Conservation (phyloP, 2,329 filamentous ascomycete species). For the Ophiocordyceps camponoti-saundersi region DNA sequence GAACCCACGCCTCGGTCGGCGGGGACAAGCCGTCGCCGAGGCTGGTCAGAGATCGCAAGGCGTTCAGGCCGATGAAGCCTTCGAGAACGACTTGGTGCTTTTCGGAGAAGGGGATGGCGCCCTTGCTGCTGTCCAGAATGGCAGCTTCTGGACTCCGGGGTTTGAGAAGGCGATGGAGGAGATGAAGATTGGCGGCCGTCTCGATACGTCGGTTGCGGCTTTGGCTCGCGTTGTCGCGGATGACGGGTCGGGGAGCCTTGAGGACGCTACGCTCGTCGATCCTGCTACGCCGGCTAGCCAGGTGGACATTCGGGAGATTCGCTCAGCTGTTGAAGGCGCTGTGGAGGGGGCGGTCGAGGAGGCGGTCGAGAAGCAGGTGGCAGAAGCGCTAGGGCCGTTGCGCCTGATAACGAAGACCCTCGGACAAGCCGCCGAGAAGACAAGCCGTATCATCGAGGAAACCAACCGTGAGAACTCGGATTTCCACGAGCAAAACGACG, state of each 20-base stretch:
- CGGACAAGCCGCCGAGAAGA: background rate
- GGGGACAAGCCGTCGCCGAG: background rate
- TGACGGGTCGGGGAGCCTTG: too few relatives aligned
- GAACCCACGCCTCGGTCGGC: background rate
- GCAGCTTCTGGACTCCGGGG: background rate
- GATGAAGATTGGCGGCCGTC: background rate
- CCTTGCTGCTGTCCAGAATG: background rate
- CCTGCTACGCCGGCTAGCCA: too few relatives aligned
- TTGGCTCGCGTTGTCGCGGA: too few relatives aligned
- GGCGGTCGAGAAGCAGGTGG: constrained; percentile 13
- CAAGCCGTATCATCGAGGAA: background rate
- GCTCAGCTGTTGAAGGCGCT: background rate
- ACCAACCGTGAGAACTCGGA: constrained; percentile 4
- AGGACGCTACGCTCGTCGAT: too few relatives aligned
- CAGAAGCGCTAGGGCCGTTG: constrained; percentile 13
- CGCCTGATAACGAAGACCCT: constrained; percentile 10
- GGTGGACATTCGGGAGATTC: background rate
- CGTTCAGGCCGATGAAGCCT: background rate
- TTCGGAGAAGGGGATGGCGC: too few relatives aligned
- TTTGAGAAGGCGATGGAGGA: constrained; percentile 1
- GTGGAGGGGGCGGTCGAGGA: constrained; percentile 11
- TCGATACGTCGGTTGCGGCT: background rate
- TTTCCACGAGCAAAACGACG: constrained; percentile 9
- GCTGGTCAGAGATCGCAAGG: background rate
- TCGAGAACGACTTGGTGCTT: too few relatives aligned